phyloP scores from a whole-genome alignment of 2,329 filamentous ascomycete genomes.

The Cyphellophora attinorum region DNA sequence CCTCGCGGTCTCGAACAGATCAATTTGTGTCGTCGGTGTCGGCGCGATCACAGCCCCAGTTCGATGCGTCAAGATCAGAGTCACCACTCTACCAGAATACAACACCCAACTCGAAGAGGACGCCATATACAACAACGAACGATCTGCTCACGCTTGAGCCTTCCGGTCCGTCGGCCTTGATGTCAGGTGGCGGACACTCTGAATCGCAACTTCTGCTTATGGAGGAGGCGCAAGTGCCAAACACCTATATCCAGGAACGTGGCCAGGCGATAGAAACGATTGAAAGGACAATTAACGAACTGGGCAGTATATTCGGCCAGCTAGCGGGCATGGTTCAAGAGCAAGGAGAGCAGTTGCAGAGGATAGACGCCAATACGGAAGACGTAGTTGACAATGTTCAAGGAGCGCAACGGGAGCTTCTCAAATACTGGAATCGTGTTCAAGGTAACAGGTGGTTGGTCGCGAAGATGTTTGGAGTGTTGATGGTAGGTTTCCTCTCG shows the following conservation, averaged over 20 bases:
- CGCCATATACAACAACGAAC: constrained; percentile 47
- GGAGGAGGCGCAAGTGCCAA: constrained; percentile 80
- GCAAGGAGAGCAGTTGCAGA: constrained; percentile 94
- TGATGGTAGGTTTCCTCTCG: constrained; percentile 52
- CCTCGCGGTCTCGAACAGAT: constrained; percentile 81
- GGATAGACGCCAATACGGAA: constrained; percentile 84
- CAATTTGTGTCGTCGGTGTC: constrained; percentile 92
- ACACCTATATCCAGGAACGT: constrained; percentile 84
- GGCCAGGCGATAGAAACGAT: constrained; percentile 96
- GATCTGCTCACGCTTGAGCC: constrained; percentile 81
- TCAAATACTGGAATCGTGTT: constrained; percentile 94
- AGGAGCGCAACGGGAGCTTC: constrained; percentile 83
- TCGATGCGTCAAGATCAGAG: constrained; percentile 61
- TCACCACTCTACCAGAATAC: constrained; percentile 82
- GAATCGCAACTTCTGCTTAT: constrained; percentile 86
- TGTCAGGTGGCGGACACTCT: constrained; percentile 46
- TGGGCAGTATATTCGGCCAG: constrained; percentile 88
- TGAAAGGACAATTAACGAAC: constrained; percentile 85
- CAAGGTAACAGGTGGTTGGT: constrained; percentile 94
- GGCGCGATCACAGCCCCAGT: constrained; percentile 56
- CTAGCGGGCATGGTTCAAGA: constrained; percentile 94
- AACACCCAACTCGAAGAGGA: constrained; percentile 40
- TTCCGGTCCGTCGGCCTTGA: constrained; percentile 37
- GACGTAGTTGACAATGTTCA: constrained; percentile 98
- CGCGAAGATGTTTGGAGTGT: constrained; percentile 68